Percentiles rank a stretch among this genome's conserved stretches.
Evolutionary conservation across 257 asterid species (phyloP).

Genomic region (Eustoma russellianum): DNA sequence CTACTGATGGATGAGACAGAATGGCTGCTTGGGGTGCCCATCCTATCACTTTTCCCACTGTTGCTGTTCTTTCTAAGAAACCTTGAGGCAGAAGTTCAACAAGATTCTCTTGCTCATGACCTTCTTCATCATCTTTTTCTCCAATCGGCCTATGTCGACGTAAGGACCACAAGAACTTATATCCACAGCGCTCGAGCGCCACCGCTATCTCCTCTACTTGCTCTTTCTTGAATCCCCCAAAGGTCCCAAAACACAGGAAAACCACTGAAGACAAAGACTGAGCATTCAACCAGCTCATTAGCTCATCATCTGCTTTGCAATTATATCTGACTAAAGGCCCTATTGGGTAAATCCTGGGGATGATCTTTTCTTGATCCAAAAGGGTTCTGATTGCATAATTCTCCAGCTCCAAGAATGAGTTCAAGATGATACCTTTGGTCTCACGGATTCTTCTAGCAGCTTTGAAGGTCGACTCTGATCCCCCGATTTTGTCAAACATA

Average conservation of each 20-base stretch:
- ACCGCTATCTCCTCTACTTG: constrained; percentile 21
- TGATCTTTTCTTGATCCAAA: constrained; percentile 3
- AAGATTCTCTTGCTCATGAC: constrained; percentile 3
- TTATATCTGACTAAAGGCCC: constrained; percentile 17
- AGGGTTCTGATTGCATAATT: constrained; percentile 9
- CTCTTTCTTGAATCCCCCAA: constrained; percentile 12
- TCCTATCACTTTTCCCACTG: constrained; percentile 15
- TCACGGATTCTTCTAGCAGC: constrained; percentile 11
- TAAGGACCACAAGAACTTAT: constrained; percentile 18
- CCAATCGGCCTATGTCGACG: constrained; percentile 9
- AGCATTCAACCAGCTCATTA: constrained; percentile 14
- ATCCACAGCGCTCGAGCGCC: constrained; percentile 16
- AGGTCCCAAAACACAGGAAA: constrained; percentile 21
- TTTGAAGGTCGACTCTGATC: not conserved
- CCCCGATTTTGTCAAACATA: constrained; percentile 13
- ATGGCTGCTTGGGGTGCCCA: constrained; percentile 26
- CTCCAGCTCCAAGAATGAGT: constrained; percentile 23
- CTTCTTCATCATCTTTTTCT: constrained; percentile 2
- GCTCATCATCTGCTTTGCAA: constrained; percentile 6
- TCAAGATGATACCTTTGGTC: constrained; percentile 20
- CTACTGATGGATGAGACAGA: constrained; percentile 18
- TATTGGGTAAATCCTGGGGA: constrained; percentile 17
- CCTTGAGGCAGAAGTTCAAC: constrained; percentile 20
- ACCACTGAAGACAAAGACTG: constrained; percentile 19
- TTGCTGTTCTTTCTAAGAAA: constrained; percentile 15